phyloP scores from a whole-genome alignment of 2,329 filamentous ascomycete genomes.

The Pseudogymnoascus sp. region DNA sequence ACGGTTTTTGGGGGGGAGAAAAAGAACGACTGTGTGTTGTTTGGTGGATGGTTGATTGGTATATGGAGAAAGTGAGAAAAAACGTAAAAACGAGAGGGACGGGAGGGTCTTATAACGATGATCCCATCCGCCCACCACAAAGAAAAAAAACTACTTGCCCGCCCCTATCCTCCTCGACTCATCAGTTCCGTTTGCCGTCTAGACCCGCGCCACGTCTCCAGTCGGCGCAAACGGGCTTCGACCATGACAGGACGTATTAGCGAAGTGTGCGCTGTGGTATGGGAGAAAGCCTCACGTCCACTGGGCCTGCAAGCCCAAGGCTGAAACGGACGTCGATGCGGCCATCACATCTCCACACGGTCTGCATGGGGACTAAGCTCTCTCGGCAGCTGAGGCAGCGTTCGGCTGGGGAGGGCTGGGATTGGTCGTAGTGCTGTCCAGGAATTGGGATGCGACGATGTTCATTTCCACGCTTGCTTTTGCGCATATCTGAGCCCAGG shows the following conservation, averaged over 20 bases:
- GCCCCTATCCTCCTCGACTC: not conserved
- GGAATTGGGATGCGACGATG: not conserved
- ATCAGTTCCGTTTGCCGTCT: not conserved
- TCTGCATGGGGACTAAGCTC: not conserved
- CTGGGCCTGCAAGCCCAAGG: not conserved
- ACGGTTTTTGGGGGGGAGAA: not conserved
- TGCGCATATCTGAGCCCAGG: not conserved
- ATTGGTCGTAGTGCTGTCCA: not conserved
- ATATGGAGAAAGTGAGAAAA: not conserved
- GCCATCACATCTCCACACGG: not conserved
- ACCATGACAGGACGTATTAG: not conserved
- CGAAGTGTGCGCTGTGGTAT: not conserved
- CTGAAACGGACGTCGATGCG: not conserved
- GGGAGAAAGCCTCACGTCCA: not conserved
- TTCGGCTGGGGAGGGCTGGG: not conserved
- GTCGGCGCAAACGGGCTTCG: not conserved
- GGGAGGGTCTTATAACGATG: not conserved
- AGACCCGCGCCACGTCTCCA: not conserved
- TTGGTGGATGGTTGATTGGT: not conserved
- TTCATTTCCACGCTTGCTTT: slow-evolving; percentile 7
- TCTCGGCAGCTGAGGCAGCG: slow-evolving; percentile 2
- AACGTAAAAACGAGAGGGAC: not conserved
- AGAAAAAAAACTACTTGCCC: not conserved
- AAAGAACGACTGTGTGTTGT: not conserved
- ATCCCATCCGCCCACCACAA: not conserved